Conservation (phyloP, 202 grass and related monocot genomes). For the Panicum hallii region DNA sequence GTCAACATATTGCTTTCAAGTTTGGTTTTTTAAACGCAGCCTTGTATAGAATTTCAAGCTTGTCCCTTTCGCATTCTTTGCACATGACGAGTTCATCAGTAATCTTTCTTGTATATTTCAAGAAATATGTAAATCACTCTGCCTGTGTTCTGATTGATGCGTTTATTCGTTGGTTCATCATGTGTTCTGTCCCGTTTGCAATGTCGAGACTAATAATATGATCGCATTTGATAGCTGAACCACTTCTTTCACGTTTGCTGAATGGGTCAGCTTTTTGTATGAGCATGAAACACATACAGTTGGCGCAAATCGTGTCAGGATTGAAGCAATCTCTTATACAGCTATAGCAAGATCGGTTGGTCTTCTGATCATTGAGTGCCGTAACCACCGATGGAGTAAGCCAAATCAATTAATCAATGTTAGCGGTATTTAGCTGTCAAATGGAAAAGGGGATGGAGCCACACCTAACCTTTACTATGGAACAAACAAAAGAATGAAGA, state of each 20-base stretch:
- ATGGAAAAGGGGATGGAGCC: neutral
- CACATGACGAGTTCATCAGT: neutral
- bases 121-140: slow-evolving; percentile 45
- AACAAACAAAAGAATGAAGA: slow-evolving; percentile 22
- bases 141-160: slow-evolving; percentile 6
- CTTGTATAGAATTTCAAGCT: slow-evolving; percentile 27
- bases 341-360: neutral
- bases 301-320: neutral
- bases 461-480: slow-evolving; percentile 24
- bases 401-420: neutral
- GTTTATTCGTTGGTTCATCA: slow-evolving; percentile 36
- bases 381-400: slow-evolving; percentile 9
- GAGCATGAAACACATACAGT: neutral
- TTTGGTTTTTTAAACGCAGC: neutral
- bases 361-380: slow-evolving; percentile 29
- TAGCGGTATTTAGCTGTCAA: neutral
- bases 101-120: slow-evolving; percentile 37
- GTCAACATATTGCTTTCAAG: slow-evolving; percentile 47
- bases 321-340: slow-evolving; percentile 5
- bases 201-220: neutral
- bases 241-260: neutral
- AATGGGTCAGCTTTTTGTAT: neutral
- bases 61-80: neutral
- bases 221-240: neutral
- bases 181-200: neutral